Evolutionary conservation across 495 filamentous ascomycete genomes (phyloP).

Genomic region (Bryoglossum gracile): DNA sequence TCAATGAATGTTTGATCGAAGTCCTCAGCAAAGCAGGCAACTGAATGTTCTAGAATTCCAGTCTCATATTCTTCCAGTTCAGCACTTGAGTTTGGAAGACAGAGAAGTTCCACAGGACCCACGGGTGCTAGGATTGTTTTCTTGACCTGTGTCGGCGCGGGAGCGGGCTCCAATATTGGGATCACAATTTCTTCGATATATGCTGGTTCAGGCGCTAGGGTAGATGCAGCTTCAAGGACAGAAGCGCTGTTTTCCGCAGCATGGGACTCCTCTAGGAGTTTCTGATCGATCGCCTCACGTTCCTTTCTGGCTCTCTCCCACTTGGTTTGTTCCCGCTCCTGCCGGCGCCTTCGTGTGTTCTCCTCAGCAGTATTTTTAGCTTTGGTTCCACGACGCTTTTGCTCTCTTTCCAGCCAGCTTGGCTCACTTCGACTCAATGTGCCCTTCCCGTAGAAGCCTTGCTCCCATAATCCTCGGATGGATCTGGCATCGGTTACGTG

Average conservation of each 20-base stretch:
- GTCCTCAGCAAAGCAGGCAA: not conserved
- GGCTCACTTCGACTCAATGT: conserved; percentile 88
- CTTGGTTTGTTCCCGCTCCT: conserved; percentile 78
- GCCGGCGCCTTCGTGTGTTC: conserved; percentile 64
- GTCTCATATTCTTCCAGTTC: too few species aligned
- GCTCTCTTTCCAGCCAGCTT: conserved; percentile 81
- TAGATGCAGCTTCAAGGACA: not conserved
- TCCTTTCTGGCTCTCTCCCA: conserved; percentile 82
- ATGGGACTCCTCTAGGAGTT: conserved; percentile 54
- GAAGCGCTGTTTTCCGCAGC: conserved; percentile 7
- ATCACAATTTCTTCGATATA: not conserved
- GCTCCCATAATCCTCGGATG: conserved; percentile 81
- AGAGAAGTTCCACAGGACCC: conserved; percentile 31
- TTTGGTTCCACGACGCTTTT: conserved; percentile 55
- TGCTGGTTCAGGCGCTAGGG: not conserved
- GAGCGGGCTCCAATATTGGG: too few species aligned
- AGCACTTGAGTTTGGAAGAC: conserved; percentile 30
- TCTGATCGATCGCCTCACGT: conserved; percentile 68
- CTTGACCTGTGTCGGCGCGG: not conserved
- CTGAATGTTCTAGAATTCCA: not conserved
- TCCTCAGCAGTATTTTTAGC: conserved; percentile 65
- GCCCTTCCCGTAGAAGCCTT: conserved; percentile 94
- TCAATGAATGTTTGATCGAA: not conserved
- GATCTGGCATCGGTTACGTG: conserved; percentile 72
- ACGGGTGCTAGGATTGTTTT: conserved; percentile 21